Evolutionary conservation across 352 stramenopile genomes (phyloP).

Genomic region (Phytophthora quininea): DNA sequence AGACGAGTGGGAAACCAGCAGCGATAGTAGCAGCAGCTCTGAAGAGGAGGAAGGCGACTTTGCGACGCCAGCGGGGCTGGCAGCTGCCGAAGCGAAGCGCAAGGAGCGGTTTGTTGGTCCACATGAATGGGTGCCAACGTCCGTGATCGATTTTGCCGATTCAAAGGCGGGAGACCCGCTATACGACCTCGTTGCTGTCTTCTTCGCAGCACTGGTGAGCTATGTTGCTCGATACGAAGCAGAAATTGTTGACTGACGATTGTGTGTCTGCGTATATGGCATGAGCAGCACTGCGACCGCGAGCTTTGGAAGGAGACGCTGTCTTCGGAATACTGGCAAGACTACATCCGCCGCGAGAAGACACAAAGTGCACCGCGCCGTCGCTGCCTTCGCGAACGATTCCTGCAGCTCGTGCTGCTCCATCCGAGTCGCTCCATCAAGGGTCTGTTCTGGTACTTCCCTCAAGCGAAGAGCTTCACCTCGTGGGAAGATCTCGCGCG

Average conservation of each 20-base stretch:
- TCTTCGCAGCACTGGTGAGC: constrained; percentile 81
- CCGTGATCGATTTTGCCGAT: constrained; percentile 90
- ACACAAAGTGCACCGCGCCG: constrained; percentile 19
- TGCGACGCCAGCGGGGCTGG: constrained; percentile 22
- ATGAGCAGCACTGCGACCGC: constrained; percentile 66
- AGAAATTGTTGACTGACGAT: constrained; percentile 7
- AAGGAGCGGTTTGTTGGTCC: constrained; percentile 53
- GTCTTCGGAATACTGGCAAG: constrained; percentile 71
- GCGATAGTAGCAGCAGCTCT: constrained; percentile 56
- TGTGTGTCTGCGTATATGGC: constrained; percentile 9
- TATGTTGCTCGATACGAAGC: neutral
- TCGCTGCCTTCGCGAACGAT: constrained; percentile 56
- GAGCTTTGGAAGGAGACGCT: constrained; percentile 67
- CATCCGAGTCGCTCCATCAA: constrained; percentile 80
- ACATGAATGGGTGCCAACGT: constrained; percentile 60
- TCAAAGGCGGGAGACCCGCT: constrained; percentile 86
- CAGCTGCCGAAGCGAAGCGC: constrained; percentile 45
- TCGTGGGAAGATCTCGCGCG: constrained; percentile 73
- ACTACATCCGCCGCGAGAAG: constrained; percentile 61
- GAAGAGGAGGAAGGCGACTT: constrained; percentile 46
- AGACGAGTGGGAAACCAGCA: constrained; percentile 60
- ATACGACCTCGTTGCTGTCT: constrained; percentile 85
- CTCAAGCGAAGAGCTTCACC: constrained; percentile 32
- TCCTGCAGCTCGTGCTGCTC: constrained; percentile 76
- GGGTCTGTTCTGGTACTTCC: constrained; percentile 76